Conservation (phyloP, 1,284 basidiomycete genomes). For the Puccinia polysora region DNA sequence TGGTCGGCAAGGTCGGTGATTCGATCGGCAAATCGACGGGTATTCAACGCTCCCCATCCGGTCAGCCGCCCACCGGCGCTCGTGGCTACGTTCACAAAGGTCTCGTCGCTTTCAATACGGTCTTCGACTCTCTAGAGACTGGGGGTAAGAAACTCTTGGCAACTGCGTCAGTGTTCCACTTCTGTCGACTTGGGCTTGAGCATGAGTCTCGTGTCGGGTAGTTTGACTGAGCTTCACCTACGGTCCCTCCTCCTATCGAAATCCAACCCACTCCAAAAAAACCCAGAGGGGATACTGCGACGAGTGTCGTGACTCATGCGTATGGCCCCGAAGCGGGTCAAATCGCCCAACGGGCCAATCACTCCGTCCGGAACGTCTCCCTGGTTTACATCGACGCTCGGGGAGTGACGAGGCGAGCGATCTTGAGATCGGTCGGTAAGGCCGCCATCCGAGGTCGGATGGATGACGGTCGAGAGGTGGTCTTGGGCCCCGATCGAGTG, state of each 20-base stretch:
- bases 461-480: constrained; percentile 45
- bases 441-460: constrained; percentile 48
- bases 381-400: constrained; percentile 52
- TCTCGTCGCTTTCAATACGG: constrained; percentile 51
- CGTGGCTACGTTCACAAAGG: constrained; percentile 51
- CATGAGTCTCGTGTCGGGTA: too few species aligned
- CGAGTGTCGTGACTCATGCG: constrained; percentile 52
- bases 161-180: constrained; percentile 30
- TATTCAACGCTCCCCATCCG: constrained; percentile 48
- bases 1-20: constrained; percentile 51
- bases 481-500: constrained; percentile 21
- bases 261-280: constrained; percentile 13
- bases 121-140: constrained; percentile 52
- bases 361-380: constrained; percentile 49
- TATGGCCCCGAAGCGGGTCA: constrained; percentile 52
- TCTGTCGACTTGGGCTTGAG: background rate
- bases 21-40: constrained; percentile 51
- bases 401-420: constrained; percentile 50
- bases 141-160: constrained; percentile 47
- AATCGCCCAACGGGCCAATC: constrained; percentile 49
- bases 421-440: constrained; percentile 52
- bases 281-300: constrained; percentile 49
- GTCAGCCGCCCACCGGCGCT: constrained; percentile 49
- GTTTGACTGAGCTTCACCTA: too few species aligned
- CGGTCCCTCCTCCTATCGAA: too few species aligned